phyloP scores from a whole-genome alignment of 2,329 filamentous ascomycete genomes.

The Cryphonectria japonica region DNA sequence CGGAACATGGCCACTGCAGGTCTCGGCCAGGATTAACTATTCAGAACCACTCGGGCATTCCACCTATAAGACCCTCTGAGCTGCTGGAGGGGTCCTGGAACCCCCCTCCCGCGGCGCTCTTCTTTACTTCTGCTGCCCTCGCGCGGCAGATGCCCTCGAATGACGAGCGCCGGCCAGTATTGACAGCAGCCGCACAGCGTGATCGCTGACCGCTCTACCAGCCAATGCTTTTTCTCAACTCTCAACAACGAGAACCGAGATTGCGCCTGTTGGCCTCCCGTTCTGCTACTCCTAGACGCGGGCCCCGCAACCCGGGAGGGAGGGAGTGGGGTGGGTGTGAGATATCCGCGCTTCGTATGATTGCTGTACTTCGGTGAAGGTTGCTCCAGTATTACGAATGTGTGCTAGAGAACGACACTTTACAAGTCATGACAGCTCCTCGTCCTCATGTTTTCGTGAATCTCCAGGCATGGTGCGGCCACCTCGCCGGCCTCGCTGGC shows the following conservation, averaged over 20 bases:
- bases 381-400: not conserved
- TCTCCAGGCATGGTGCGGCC: not conserved
- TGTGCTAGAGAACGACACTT: not conserved
- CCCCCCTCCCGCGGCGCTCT: not conserved
- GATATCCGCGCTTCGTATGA: not conserved
- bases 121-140: not conserved
- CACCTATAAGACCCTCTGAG: not conserved
- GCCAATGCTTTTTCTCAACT: not conserved
- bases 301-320: not conserved
- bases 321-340: not conserved
- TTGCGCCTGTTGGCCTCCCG: not conserved
- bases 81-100: not conserved
- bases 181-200: not conserved
- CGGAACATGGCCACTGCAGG: not conserved
- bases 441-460: not conserved
- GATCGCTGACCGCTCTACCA: not conserved
- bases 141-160: not conserved
- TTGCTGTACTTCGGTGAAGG: not conserved
- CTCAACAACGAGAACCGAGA: not conserved
- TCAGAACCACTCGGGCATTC: not conserved
- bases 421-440: not conserved
- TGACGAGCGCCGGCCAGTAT: not conserved
- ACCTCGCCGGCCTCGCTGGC: not conserved
- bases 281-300: not conserved
- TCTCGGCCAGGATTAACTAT: slow-evolving; percentile 1